Conservation (phyloP, 2,329 filamentous ascomycete species). For the Dothiorella sarmentorum region DNA sequence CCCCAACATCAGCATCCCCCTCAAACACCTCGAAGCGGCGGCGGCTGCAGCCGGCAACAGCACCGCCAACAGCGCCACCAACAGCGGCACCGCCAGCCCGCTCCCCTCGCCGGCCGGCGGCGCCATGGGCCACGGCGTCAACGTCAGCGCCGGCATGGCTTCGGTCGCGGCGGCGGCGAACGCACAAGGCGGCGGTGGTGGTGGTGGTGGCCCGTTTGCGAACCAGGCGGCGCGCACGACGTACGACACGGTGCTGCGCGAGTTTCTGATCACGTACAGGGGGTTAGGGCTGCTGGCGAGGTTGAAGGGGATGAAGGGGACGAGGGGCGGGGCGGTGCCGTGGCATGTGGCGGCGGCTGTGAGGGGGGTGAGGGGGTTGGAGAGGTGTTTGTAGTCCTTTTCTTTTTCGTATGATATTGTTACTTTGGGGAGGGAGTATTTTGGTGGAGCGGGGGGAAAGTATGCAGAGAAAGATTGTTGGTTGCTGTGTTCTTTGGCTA, state of each 20-base stretch:
- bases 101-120: slow-evolving; percentile 19
- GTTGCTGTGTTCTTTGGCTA: too few species aligned
- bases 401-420: too few species aligned
- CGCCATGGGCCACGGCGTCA: slow-evolving; percentile 32
- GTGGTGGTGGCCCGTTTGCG: neutral
- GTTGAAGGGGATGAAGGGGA: slow-evolving; percentile 59
- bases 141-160: too few species aligned
- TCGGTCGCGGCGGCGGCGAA: slow-evolving; percentile 21
- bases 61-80: slow-evolving; percentile 19
- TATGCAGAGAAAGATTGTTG: too few species aligned
- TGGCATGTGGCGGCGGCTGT: slow-evolving; percentile 74
- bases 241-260: slow-evolving; percentile 62
- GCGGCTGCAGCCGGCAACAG: slow-evolving; percentile 19
- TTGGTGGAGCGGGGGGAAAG: too few species aligned
- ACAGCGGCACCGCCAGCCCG: slow-evolving; percentile 9
- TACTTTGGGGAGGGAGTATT: too few species aligned
- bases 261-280: slow-evolving; percentile 67
- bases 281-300: slow-evolving; percentile 66
- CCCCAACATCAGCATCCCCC: slow-evolving; percentile 18
- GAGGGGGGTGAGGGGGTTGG: slow-evolving; percentile 63
- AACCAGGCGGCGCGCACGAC: slow-evolving; percentile 24
- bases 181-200: neutral
- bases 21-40: slow-evolving; percentile 22
- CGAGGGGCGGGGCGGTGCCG: slow-evolving; percentile 59
- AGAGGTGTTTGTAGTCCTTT: slow-evolving; percentile 21